Conservation (phyloP, 768 basidiomycete species). For the Pleurotus tuoliensis region DNA sequence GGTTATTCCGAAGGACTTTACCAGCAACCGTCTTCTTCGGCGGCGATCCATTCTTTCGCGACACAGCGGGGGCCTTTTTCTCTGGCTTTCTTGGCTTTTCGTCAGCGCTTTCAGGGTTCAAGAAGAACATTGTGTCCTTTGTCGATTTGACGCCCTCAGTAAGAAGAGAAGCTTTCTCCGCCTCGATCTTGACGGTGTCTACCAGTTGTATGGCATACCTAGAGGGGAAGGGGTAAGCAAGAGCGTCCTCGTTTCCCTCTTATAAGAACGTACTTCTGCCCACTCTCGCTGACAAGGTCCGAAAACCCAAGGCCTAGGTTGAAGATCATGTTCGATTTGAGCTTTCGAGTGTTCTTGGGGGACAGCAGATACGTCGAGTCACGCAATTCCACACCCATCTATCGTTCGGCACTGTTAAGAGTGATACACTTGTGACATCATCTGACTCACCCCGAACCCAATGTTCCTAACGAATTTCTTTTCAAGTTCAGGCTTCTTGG, state of each 20-base stretch:
- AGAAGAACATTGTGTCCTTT: constrained; percentile 87
- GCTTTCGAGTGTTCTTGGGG: constrained; percentile 66
- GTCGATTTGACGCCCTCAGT: constrained; percentile 82
- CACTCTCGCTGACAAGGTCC: constrained; percentile 71
- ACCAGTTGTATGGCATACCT: constrained; percentile 88
- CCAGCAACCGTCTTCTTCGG: constrained; percentile 73
- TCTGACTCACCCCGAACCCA: constrained; percentile 73
- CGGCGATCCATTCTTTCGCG: constrained; percentile 64
- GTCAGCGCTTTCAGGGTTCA: constrained; percentile 56
- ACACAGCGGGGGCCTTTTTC: constrained; percentile 47
- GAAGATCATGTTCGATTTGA: constrained; percentile 82
- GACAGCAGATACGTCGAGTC: constrained; percentile 83
- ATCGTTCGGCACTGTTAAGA: constrained; percentile 2
- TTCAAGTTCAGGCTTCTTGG: constrained; percentile 79
- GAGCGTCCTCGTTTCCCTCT: no score
- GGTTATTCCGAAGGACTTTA: constrained; percentile 85
- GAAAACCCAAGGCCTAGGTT: constrained; percentile 84
- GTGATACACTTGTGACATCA: background rate
- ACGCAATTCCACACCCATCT: constrained; percentile 96
- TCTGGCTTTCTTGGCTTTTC: constrained; percentile 52
- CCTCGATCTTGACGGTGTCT: constrained; percentile 81
- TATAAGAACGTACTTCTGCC: constrained; percentile 59
- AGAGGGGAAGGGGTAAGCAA: background rate
- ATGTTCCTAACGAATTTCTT: constrained; percentile 84
- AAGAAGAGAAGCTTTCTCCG: constrained; percentile 60